Base-by-base conservation (phyloP, 2,329 filamentous ascomycete genomes). In the Hypoxylon sp. region DNA sequence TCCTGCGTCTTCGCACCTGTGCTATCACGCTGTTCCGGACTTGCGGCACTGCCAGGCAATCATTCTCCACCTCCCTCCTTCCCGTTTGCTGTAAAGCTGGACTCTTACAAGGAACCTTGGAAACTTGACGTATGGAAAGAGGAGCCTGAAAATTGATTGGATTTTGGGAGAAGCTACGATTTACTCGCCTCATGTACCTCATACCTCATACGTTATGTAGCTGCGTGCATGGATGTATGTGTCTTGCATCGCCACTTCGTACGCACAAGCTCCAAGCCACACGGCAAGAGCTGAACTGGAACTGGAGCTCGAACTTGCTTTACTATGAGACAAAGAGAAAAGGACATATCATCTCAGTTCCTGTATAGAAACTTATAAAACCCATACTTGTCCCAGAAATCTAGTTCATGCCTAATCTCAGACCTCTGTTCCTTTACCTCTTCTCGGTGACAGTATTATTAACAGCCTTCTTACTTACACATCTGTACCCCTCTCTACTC, bases 371-470 rank as follows among this genome's bases (percentile, higher is more conserved):
- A 27, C 37, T 39, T 68, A 68, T 65, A 69, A 69, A 19, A 50
- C 24, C 8, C 19, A 48, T 48, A 15, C 10, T 19, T 32, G 11
- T 37, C 35, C 17, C 11, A 19, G 13, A 39, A 37, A 11, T n/a
- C n/a, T 19, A 24, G 17, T 17, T 24, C 69, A 70, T 70, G 62
- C 64, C 62, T 10, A 56, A 32, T 24, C 11, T 61, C 17, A 68
- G 67, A 67, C 19, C 59, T 24, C 29, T 67, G 31, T 21, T 65
- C 48, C 29, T 52, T 57, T 71, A 63, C 50, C 39, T 73, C 44
- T 37, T 74, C n/a, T 72, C 74, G 7, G 68, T 67, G 35, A 62
- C 58, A 42, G 65, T 70, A 32, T 61, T 77, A 8, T 32, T 75
- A n/a, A 27, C 69, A 17, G 62, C 70, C 31, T 21, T 76, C 46